Base-by-base conservation (phyloP, 2,329 filamentous ascomycete genomes). In the Dendryphion nanum region DNA sequence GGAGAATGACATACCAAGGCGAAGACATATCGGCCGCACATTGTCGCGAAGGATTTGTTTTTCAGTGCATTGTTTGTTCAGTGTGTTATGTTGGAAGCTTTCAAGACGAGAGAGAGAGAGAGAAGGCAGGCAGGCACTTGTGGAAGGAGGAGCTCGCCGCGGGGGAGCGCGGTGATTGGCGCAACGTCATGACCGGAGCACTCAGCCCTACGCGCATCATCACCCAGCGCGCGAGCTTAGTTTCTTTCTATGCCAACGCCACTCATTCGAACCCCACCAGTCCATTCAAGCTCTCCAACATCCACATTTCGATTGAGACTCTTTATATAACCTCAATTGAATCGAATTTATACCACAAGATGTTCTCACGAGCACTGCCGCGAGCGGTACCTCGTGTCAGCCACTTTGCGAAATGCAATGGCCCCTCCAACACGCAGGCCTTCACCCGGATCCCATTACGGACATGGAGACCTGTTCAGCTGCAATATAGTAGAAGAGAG, bases 11-110 rank as follows among this genome's bases (percentile, higher is more conserved):
- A 44, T 69, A 81, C 80, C 68, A 82, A 68, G 32, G 77, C 75
- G 45, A 86, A 61, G 16, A 75, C 79, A 59, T 86, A 86, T 42
- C 83, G 73, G 14, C 83, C 83, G 60, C 83, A 86, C 83, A 86
- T 86, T 14, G 14, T 53, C 40, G 29, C 21, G 16, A 5, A n/a
- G 8, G n/a, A n/a, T n/a, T 26, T n/a, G 23, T 26, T 23, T 20
- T 17, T 51, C 42, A 57, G 40, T 24, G 21, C 56, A 60, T 57
- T 31, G 40, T 45, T 31, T 30, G 29, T 20, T 26, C 10, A 26
- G n/a, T 26, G 23, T 2, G 10, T 26, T 26, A 10, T 8, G 23
- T 26, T 26, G 23, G 10, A n/a, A n/a, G n/a, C n/a, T n/a, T n/a
- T n/a, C n/a, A n/a, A n/a, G n/a, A n/a, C n/a, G n/a, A n/a, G n/a